Base-by-base conservation (phyloP, 1,139 yeast species). In the Candida albicans region DNA sequence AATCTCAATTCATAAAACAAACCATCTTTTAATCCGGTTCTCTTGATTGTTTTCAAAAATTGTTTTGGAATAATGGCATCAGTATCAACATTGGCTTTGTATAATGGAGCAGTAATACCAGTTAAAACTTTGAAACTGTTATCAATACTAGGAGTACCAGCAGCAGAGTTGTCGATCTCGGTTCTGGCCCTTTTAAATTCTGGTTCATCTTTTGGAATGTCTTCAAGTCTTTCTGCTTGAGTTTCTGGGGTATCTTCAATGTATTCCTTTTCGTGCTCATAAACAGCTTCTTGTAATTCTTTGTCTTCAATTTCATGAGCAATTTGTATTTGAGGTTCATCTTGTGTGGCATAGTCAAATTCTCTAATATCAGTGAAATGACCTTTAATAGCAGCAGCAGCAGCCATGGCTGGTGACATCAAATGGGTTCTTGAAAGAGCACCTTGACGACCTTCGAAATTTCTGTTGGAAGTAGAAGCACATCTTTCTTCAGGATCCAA, bases 351-450 rank as follows among this genome's bases (percentile, higher is more conserved):
- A 65, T 79, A 86, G 48, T 82, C 74, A 64, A 78, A 88, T 48
- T 87, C 86, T 67, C 98, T 84, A 54, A 90, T 91, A 64, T 93
- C 99, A 39, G 87, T 79, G 60, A 93, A 84, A 61, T 84, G 91
- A 53, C 99, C 99, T 47, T 80, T 81, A 53, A 93, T 84, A 56
- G 95, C 97, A 28, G 99, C 98, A 31, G 97, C 97, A 18, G 99
- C 99, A 39, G 99, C 98, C 99, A 93, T 93, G 29, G 96, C 96
- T 31, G 99, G 99, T 12, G 97, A 89, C 95, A 91, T 89, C 63
- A 93, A 79, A 63, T 93, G 99, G 18, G 98, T 93, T 73, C 99
- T 82, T n/a, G 96, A 89, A 48, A 71, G 73, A 41, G 96, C 96
- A 70, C 99, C 99, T 75, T 93, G 99, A 70, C 99, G 93, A 58